Conservation (phyloP, 1,284 basidiomycete species). For the Melanopsichium pennsylvanicum region DNA sequence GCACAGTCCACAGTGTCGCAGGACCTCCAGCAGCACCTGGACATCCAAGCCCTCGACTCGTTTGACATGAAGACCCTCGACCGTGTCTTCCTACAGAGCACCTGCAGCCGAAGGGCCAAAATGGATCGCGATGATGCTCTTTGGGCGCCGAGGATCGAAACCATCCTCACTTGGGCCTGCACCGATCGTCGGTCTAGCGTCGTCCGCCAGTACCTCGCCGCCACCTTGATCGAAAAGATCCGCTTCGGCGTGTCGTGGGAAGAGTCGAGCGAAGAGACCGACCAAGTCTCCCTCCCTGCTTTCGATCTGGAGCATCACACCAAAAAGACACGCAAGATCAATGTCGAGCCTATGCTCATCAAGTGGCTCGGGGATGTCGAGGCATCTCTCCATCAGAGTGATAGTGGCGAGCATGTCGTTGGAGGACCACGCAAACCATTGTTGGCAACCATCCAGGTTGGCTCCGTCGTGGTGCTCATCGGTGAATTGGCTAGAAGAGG, state of each 20-base stretch:
- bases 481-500: constrained; percentile 79
- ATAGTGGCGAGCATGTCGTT: not conserved
- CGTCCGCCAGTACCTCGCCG: constrained; percentile 82
- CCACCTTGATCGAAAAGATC: constrained; percentile 78
- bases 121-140: constrained; percentile 18
- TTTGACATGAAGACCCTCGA: constrained; percentile 39
- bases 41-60: constrained; percentile 38
- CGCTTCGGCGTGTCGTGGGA: constrained; percentile 55
- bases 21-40: constrained; percentile 19
- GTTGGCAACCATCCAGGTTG: constrained; percentile 44
- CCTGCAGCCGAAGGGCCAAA: constrained; percentile 1
- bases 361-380: constrained; percentile 75
- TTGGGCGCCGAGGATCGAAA: constrained; percentile 67
- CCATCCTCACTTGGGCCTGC: constrained; percentile 85
- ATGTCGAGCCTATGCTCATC: constrained; percentile 70
- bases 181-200: constrained; percentile 73
- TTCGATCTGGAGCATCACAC: constrained; percentile 27
- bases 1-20: not conserved
- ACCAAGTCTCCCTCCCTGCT: constrained; percentile 31
- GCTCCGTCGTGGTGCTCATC: constrained; percentile 76
- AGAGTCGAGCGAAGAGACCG: constrained; percentile 32
- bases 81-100: constrained; percentile 22
- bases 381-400: constrained; percentile 6
- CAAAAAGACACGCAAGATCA: constrained; percentile 64
- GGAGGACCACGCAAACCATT: not conserved